Conservation (phyloP, 2,329 filamentous ascomycete genomes). For the Stachybotrys chartarum region DNA sequence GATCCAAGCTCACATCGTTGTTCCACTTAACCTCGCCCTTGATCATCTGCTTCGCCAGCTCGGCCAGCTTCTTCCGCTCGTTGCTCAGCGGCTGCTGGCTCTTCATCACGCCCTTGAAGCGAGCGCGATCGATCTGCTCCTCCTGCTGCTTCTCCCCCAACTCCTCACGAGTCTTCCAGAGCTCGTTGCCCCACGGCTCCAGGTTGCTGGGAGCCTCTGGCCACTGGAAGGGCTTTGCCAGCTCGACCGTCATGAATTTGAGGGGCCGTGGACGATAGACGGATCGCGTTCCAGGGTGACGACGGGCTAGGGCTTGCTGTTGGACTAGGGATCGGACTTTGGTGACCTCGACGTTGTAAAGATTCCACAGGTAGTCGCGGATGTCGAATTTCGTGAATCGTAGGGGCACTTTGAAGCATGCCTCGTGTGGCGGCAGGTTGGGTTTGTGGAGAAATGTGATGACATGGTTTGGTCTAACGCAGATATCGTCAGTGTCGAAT, state of each 20-base stretch:
- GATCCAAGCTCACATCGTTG: slow-evolving; percentile 36
- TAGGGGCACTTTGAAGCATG: slow-evolving; percentile 84
- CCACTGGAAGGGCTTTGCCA: slow-evolving; percentile 83
- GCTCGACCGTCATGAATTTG: slow-evolving; percentile 94
- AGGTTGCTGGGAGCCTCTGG: slow-evolving; percentile 61
- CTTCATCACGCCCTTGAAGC: slow-evolving; percentile 27
- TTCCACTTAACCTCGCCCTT: slow-evolving; percentile 55
- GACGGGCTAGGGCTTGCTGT: slow-evolving; percentile 50
- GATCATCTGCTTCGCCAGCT: slow-evolving; percentile 57
- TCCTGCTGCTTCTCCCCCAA: slow-evolving; percentile 33
- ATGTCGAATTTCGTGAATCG: slow-evolving; percentile 94
- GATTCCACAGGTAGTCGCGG: slow-evolving; percentile 86
- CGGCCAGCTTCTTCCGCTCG: slow-evolving; percentile 44
- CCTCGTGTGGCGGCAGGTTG: slow-evolving; percentile 68
- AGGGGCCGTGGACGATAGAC: slow-evolving; percentile 64
- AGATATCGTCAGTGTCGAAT: neutral
- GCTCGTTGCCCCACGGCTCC: slow-evolving; percentile 56
- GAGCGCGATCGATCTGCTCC: slow-evolving; percentile 22
- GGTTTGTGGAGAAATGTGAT: slow-evolving; percentile 70
- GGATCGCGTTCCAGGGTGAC: slow-evolving; percentile 38
- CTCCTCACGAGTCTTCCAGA: slow-evolving; percentile 46
- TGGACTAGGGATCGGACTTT: slow-evolving; percentile 73
- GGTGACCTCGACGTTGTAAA: slow-evolving; percentile 68
- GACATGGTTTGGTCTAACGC: slow-evolving; percentile 66
- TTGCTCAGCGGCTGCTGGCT: slow-evolving; percentile 33